Evolutionary conservation across 176 grass and related monocot species (phyloP).

Genomic region (Triticum timopheevii): DNA sequence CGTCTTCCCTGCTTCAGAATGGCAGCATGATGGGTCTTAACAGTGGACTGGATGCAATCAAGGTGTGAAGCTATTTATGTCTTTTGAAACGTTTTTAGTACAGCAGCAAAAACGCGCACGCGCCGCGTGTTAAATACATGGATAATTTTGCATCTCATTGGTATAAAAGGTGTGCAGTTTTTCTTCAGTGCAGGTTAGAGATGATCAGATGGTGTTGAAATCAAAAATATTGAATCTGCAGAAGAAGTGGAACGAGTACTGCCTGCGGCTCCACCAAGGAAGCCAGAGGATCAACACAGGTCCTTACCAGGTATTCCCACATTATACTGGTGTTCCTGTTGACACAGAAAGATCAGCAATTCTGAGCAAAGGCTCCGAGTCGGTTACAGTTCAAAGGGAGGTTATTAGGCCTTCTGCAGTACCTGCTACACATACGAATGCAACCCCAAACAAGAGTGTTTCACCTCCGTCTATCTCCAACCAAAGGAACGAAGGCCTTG

Average conservation of each 20-base stretch:
- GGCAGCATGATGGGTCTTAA: conserved; percentile 41
- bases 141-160: conserved; percentile 25
- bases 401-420: conserved; percentile 43
- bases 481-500: conserved; percentile 58
- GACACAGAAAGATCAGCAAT: conserved; percentile 34
- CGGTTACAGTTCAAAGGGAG: conserved; percentile 14
- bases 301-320: conserved; percentile 40
- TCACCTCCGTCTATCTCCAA: conserved; percentile 53
- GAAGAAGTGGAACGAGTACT: conserved; percentile 82
- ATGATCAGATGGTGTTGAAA: conserved; percentile 66
- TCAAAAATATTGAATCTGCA: conserved; percentile 64
- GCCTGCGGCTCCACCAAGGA: conserved; percentile 46
- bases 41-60: conserved; percentile 57
- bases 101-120: neutral
- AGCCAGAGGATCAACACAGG: conserved; percentile 38
- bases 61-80: conserved; percentile 63
- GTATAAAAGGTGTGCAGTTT: conserved; percentile 66
- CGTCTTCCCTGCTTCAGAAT: conserved; percentile 65
- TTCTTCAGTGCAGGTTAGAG: conserved; percentile 80
- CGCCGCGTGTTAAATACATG: neutral
- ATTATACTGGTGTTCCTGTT: conserved; percentile 32
- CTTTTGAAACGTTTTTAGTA: conserved; percentile 3
- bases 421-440: conserved; percentile 14
- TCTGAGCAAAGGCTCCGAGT: conserved; percentile 31
- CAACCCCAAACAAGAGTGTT: conserved; percentile 40